Evolutionary conservation across 2,329 filamentous ascomycete species (phyloP).

Genomic region (Huntiella savannae): DNA sequence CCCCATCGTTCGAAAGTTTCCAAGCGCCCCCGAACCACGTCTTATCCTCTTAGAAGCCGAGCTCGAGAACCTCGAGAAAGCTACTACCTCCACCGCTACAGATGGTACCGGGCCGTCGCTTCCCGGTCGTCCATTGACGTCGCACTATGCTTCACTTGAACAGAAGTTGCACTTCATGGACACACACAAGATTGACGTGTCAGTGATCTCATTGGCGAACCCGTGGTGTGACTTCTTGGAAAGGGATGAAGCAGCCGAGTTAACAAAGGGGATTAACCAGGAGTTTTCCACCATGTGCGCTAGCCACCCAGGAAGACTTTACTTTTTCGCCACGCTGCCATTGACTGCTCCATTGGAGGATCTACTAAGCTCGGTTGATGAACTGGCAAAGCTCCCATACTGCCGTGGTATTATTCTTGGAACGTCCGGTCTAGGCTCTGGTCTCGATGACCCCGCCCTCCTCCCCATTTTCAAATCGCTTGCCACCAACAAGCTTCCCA

Average conservation of each 20-base stretch:
- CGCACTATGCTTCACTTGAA: conserved; percentile 61
- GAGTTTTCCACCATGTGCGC: conserved; percentile 59
- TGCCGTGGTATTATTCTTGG: conserved; percentile 79
- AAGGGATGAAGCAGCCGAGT: conserved; percentile 35
- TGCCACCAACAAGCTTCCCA: conserved; percentile 40
- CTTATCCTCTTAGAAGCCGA: conserved; percentile 44
- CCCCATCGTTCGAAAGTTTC: conserved; percentile 52
- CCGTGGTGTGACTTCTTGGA: conserved; percentile 80
- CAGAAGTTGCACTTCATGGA: conserved; percentile 82
- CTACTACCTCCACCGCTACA: conserved; percentile 22
- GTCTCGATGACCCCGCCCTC: conserved; percentile 58
- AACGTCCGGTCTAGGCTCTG: conserved; percentile 60
- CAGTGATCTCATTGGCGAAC: conserved; percentile 76
- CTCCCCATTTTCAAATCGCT: conserved; percentile 55
- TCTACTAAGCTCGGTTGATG: conserved; percentile 44
- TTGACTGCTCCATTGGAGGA: conserved; percentile 45
- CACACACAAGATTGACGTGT: conserved; percentile 60
- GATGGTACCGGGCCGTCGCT: conserved; percentile 23
- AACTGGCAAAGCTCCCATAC: conserved; percentile 41
- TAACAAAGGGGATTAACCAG: conserved; percentile 43
- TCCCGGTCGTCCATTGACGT: conserved; percentile 64
- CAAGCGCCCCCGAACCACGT: conserved; percentile 34
- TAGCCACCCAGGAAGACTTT: conserved; percentile 47
- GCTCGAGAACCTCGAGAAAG: conserved; percentile 26
- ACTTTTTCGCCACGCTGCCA: conserved; percentile 68